phyloP scores from a whole-genome alignment of 257 asterid species.

The Solanum tarapatanum region DNA sequence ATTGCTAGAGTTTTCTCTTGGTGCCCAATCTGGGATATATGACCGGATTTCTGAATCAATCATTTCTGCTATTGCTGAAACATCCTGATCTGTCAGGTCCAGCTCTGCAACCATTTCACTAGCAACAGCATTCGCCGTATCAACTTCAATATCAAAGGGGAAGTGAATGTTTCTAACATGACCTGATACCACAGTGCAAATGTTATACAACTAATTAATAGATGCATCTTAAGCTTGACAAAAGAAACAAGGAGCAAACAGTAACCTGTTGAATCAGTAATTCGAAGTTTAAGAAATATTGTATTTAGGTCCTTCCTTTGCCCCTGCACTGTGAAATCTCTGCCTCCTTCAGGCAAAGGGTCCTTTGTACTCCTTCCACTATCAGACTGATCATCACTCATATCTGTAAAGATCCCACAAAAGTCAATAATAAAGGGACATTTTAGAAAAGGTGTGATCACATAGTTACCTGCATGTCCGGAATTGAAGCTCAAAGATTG shows the following conservation, averaged over 20 bases:
- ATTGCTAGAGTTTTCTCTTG: slow-evolving; percentile 28
- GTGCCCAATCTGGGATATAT: slow-evolving; percentile 72
- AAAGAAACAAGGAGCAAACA: slow-evolving; percentile 3
- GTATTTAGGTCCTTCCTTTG: slow-evolving; percentile 88
- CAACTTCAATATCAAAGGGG: slow-evolving; percentile 83
- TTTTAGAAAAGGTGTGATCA: neutral
- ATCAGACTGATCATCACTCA: slow-evolving; percentile 18
- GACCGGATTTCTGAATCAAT: slow-evolving; percentile 71
- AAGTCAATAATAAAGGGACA: neutral
- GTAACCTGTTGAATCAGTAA: slow-evolving; percentile 74
- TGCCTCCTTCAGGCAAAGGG: slow-evolving; percentile 51
- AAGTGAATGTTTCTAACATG: slow-evolving; percentile 81
- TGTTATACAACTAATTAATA: neutral
- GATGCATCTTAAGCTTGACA: neutral
- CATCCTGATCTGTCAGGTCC: slow-evolving; percentile 84
- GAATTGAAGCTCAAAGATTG: slow-evolving; percentile 26
- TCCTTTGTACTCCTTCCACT: slow-evolving; percentile 26
- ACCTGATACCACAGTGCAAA: slow-evolving; percentile 28
- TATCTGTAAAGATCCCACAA: neutral
- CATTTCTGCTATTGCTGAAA: slow-evolving; percentile 76
- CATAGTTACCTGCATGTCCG: slow-evolving; percentile 28
- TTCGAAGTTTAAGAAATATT: slow-evolving; percentile 72
- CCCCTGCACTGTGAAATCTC: slow-evolving; percentile 77
- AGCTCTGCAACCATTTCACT: slow-evolving; percentile 99
- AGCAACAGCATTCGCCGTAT: slow-evolving; percentile 88